Conservation (phyloP, 2,329 filamentous ascomycete genomes). For the Paracorniculantispora psalliotae region DNA sequence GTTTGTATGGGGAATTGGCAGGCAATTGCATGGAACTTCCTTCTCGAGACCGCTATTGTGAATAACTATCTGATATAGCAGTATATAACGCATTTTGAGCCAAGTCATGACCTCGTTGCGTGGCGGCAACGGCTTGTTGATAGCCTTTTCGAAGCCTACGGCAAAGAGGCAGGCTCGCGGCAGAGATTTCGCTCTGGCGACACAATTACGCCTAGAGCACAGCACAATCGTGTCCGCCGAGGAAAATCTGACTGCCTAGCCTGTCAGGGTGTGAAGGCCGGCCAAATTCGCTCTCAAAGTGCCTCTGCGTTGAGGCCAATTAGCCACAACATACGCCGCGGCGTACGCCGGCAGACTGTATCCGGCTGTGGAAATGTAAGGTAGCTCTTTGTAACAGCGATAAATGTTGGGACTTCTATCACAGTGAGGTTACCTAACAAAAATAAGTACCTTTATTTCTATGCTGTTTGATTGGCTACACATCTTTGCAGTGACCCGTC, state of each 20-base stretch:
- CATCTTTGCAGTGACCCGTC: too few relatives aligned
- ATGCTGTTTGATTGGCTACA: slow-evolving; percentile 16
- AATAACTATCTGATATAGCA: slow-evolving; percentile 14
- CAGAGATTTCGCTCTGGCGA: slow-evolving; percentile 8
- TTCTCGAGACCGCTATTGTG: slow-evolving; percentile 14
- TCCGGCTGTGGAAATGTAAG: background rate
- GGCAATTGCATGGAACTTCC: slow-evolving; percentile 16
- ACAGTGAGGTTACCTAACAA: background rate
- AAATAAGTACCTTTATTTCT: background rate
- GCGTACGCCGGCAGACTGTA: too few relatives aligned
- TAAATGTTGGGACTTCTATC: background rate
- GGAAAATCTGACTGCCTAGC: slow-evolving; percentile 3
- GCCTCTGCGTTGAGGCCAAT: too few relatives aligned
- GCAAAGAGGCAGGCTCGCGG: background rate
- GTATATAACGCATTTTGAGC: too few relatives aligned
- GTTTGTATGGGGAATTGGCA: slow-evolving; percentile 13
- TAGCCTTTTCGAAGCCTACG: slow-evolving; percentile 5
- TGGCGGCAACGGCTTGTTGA: slow-evolving; percentile 12
- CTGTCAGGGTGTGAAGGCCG: background rate
- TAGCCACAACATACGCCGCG: too few relatives aligned
- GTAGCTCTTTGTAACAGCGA: background rate
- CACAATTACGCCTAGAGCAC: slow-evolving; percentile 7
- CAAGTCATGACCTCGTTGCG: too few relatives aligned
- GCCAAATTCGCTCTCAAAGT: background rate
- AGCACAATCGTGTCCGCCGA: slow-evolving; percentile 12